Evolutionary conservation across 805 yeast genomes (phyloP), one percentile per base, ranked within the genome.

Genomic region (Schizosaccharomyces lindneri): DNA sequence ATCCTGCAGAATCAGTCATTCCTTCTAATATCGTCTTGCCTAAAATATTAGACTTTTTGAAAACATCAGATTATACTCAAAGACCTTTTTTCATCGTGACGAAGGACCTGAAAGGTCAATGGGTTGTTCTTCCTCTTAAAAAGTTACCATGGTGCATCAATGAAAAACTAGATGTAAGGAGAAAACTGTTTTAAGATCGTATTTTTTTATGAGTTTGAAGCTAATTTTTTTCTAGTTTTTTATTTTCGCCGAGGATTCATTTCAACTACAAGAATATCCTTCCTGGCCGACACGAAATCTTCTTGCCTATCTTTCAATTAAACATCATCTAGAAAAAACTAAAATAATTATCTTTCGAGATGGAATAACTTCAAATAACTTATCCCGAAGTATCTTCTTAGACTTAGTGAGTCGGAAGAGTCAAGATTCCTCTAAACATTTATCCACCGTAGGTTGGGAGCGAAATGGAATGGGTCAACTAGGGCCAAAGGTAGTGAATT

Each of bases 361-460:
- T 19, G 62, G 70, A 4, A 71, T 75, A 51, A 75, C 75, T 0
- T 67, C 69, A 62, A 61, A 66, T 0, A 62, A 63, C 17, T 29
- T 51, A 11, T 51, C 57, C 9, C 11, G 36, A 29, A 24, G 36
- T 13, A 60, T 70, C 36, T 59, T 61, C 36, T 62, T 68, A 7
- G 63, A 63, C 21, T 64, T 69, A 13, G 64, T 59, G 9, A 24
- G 29, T 9, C 59, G 29, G 2, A 21, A 21, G 11, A 13, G 48
- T 21, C 32, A 32, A 11, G 21, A 67, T 43, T 66, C 69, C 39
- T 70, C 69, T 2, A 59, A 67, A 1, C 71, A 73, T 43, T 17
- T 80, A 76, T 62, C 74, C 3, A 36, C 81, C 0, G 76, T 83
- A 0, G 98, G 99, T 0, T 93, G 98, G 98, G 97, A 90, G 67